phyloP scores from a whole-genome alignment of 1,284 basidiomycete genomes.

The Ganoderma meredithae region DNA sequence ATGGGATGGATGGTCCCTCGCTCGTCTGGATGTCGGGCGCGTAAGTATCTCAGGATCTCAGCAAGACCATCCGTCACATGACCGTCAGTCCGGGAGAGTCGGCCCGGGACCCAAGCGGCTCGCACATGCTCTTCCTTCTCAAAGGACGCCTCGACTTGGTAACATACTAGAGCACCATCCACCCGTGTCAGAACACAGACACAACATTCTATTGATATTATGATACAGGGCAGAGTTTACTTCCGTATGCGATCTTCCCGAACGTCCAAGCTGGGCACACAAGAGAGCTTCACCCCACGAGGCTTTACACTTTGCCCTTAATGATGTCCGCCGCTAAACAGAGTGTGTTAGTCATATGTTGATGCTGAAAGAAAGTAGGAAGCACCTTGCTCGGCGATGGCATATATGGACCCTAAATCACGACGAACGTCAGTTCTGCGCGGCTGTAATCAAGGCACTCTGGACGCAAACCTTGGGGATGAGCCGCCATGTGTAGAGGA shows the following conservation, averaged over 20 bases:
- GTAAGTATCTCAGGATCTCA: too few species aligned
- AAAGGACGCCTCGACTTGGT: too few species aligned
- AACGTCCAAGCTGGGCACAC: neutral
- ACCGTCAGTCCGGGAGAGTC: slow-evolving; percentile 10
- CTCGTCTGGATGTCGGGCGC: slow-evolving; percentile 28
- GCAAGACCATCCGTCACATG: slow-evolving; percentile 20
- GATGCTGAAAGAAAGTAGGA: neutral
- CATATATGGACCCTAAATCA: slow-evolving; percentile 38
- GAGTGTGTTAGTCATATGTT: neutral
- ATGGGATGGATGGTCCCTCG: slow-evolving; percentile 34
- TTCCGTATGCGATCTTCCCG: too few species aligned
- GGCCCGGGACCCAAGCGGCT: neutral
- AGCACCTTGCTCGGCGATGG: slow-evolving; percentile 42
- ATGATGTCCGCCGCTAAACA: slow-evolving; percentile 43
- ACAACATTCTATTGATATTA: neutral
- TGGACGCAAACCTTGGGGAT: slow-evolving; percentile 38
- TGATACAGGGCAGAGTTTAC: neutral
- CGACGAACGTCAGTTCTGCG: slow-evolving; percentile 12
- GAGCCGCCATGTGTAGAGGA: slow-evolving; percentile 40
- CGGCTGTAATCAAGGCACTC: neutral
- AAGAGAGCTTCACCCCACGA: slow-evolving; percentile 12
- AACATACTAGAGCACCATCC: too few species aligned
- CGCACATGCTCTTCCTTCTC: too few species aligned
- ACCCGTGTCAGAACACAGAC: neutral
- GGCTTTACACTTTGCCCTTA: slow-evolving; percentile 34